Conservation (phyloP, 164 flowering plant species). For the Santalum album region DNA sequence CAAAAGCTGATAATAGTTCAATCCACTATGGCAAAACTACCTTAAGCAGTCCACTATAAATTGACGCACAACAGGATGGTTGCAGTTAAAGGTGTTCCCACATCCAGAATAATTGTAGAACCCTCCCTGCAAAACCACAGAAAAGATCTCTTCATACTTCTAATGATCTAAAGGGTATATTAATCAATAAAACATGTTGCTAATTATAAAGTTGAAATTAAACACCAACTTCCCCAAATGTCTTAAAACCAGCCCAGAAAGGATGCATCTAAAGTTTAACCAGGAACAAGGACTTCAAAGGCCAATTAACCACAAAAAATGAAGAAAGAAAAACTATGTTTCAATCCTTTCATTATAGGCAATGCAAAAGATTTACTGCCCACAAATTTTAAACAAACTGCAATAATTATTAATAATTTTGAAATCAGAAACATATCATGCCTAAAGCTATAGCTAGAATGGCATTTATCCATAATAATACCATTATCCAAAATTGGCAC, state of each 20-base stretch:
- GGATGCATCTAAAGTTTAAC: no score
- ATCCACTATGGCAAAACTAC: slow-evolving; percentile 30
- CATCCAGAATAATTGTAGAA: slow-evolving; percentile 96
- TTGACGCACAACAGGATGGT: slow-evolving; percentile 89
- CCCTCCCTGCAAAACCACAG: slow-evolving; percentile 59
- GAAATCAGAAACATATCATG: not conserved
- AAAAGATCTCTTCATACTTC: not conserved
- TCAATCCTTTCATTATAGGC: no score
- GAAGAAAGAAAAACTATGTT: no score
- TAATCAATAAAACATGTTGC: not conserved
- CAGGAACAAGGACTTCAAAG: no score
- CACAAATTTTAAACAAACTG: not conserved
- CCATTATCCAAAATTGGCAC: not conserved
- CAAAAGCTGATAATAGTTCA: not conserved
- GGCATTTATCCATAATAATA: no score
- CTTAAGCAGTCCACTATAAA: slow-evolving; percentile 83
- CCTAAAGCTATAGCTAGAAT: no score
- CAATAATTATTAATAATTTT: not conserved
- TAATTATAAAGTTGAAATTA: not conserved
- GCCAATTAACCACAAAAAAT: no score
- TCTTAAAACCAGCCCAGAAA: no score
- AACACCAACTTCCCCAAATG: not conserved
- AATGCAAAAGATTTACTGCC: not conserved
- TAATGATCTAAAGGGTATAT: not conserved
- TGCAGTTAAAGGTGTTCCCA: slow-evolving; percentile 95